Base-by-base conservation (phyloP, 1,139 yeast species). In the Diutina pseudorugosa region DNA sequence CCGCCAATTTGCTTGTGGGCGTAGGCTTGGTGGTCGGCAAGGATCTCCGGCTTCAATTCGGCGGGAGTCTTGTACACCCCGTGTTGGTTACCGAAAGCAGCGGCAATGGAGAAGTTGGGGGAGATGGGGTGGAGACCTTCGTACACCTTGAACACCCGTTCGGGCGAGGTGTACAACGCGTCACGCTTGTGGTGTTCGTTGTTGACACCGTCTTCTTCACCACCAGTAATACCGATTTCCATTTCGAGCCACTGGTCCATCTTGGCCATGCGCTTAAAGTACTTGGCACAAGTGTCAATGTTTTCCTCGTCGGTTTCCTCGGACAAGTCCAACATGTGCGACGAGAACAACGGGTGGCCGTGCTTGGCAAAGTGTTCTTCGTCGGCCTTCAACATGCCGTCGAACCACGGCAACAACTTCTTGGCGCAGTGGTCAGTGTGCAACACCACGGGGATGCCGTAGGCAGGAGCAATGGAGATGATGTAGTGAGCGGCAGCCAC, bases 141-240 rank as follows among this genome's bases (percentile, higher is more conserved):
- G 83, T 88, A 79, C 65, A 93, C 98, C 62, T 81, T 83, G 77
- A 72, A 94, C 55, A 93, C 96, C 64, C 96, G 94, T 76, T 87
- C 96, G 67, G 99, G 93, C 65, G 84, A 82, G 63, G 99, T 93
- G 85, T 93, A 94, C 65, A 93, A 80, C 60, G 86, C 73, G 61
- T 87, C 90, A 75, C 86, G 84, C 70, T 83, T 82, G 61, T 88
- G 97, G 72, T 83, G 80, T 75, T 91, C 94, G 82, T 93, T 94
- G 85, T 93, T 94, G 66, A 94, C 98, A 83, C 99, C 99, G 70
- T 93, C 99, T 78, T 93, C 98, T 79, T 93, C 98, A 85, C 98
- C 98, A 77, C 98, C 98, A 70, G 98, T 94, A 82, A 93, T 93
- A 83, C 98, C 99, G 70, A 93, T 93, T 81, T 93, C 99, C 98